Evolutionary conservation across 2,329 filamentous ascomycete genomes (phyloP), one percentile per base, ranked within the genome.

Genomic region (Fusarium sp.): DNA sequence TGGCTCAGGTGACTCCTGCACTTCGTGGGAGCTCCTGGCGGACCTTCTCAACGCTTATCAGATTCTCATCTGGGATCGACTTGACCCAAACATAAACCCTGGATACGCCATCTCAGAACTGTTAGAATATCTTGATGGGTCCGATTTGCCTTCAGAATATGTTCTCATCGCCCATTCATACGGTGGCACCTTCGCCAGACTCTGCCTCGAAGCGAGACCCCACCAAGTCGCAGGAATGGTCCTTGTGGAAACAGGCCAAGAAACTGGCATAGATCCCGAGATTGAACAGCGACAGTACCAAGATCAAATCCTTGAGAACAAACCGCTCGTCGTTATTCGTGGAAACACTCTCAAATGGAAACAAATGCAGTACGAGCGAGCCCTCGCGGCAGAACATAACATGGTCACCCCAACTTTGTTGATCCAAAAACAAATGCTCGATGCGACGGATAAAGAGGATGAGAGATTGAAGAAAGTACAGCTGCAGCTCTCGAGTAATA

Each of bases 211-310:
- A 14, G 51, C 48, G 10, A 58, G 55, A 16, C 60, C 47, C 11
- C 20, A 51, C 4, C 46, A 69, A 11, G 59, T 74, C 6, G 69
- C 64, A 1, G 72, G 72, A 8, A 62, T 74, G 58, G 61, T 74
- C 4, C 69, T 74, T 7, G 72, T 59, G 3, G 72, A 74, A 20
- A 74, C 72, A 1, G 72, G 72, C 7, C 72, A 73, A 20, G 72
- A 74, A 30, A 71, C 72, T 9, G 68, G 43, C 13, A 47, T 69
- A 46, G 67, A 59, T 9, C 16, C 55, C 0, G 9, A 21, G 46
- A 30, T 67, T 2, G 72, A 72, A 23, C 43, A 72, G 25, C 9
- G 45, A 3, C 72, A 74, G 23, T 74, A 74, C 30, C 25, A 49
- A 6, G 53, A 42, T 2, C 51, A 49, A 16, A 53, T 72, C 4